Base-by-base conservation (phyloP, 257 asterid species). In the Agastache rugosa region DNA sequence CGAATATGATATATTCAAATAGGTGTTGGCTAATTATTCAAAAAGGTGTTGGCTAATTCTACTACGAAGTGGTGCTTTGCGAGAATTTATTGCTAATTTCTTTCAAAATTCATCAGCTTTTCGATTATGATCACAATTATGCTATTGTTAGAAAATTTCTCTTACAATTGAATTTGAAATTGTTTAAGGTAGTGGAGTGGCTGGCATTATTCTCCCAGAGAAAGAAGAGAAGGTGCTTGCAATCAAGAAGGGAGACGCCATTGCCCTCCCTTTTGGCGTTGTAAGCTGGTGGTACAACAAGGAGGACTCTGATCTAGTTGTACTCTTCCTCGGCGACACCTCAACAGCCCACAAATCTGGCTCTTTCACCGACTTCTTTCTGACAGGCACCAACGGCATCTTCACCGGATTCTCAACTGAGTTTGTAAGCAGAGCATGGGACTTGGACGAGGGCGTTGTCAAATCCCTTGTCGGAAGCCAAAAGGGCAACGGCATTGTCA, bases 251-350 rank as follows among this genome's bases (percentile, higher is more conserved):
- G 98, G 97, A 10, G 98, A 93, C 27, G 85, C 97, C 37, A 77
- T 93, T 54, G 98, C 97, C 50, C 84, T 93, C 17, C 98, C 98
- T n/a, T 93, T 93, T 63, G 98, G 98, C 2, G 94, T 87, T 4
- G 91, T 87, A 31, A 86, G 93, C 59, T 93, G 98, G 96, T 90
- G 93, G 91, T 87, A 84, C 85, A 93, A 93, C 94, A 87, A 89
- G 67, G 90, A 86, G 15, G 97, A 85, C 54, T 22, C 86, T 20
- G 87, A 81, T 39, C 83, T 85, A 10, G 81, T 75, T 19, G 16
- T 85, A 11, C 90, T 85, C 71, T 85, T 85, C 90, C 90, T 85
- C 4, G 88, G 90, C 0, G 88, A 86, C 35, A 86, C 90, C 67
- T 51, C 80, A 11, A 86, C 56, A 15, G 88, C 88, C 63, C 88